Conservation (phyloP, 2,329 filamentous ascomycete genomes). For the Chaetomiaceae sp. region DNA sequence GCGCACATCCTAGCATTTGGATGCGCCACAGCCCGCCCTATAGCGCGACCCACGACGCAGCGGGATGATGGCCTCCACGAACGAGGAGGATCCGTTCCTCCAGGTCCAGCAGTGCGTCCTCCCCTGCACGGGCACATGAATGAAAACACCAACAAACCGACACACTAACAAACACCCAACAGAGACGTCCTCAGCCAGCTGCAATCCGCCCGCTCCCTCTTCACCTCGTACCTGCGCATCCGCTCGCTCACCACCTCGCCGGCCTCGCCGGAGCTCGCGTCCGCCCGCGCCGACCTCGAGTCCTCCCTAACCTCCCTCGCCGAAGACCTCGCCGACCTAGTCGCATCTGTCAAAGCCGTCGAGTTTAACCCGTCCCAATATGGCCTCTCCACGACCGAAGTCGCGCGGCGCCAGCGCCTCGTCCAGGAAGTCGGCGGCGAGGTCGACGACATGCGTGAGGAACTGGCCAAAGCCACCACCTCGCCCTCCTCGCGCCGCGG, state of each 20-base stretch:
- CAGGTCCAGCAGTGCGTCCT: slow-evolving; percentile 60
- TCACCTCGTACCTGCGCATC: slow-evolving; percentile 93
- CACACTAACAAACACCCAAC: slow-evolving; percentile 53
- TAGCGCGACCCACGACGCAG: slow-evolving; percentile 11
- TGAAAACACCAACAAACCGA: neutral
- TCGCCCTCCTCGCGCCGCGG: neutral
- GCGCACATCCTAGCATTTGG: slow-evolving; percentile 7
- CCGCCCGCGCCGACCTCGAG: slow-evolving; percentile 65
- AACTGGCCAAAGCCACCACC: slow-evolving; percentile 52
- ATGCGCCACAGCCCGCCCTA: slow-evolving; percentile 11
- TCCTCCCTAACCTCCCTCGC: slow-evolving; percentile 59
- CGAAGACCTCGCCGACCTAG: slow-evolving; percentile 82
- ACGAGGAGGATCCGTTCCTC: slow-evolving; percentile 65
- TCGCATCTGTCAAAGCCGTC: slow-evolving; percentile 78
- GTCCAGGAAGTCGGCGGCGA: slow-evolving; percentile 87
- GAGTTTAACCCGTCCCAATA: slow-evolving; percentile 83
- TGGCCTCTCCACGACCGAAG: slow-evolving; percentile 77
- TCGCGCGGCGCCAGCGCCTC: slow-evolving; percentile 70
- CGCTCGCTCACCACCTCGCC: slow-evolving; percentile 70
- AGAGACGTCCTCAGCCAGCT: slow-evolving; percentile 88
- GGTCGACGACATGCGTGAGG: slow-evolving; percentile 80
- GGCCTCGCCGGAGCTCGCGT: slow-evolving; percentile 76
- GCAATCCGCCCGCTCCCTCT: slow-evolving; percentile 73
- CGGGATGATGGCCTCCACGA: slow-evolving; percentile 62
- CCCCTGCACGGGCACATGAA: neutral